A percentile compares a stretch with the other conserved stretches of the same genome.
These are phyloP conservation scores for Cercospora sp. DNA, from an alignment of 2,329 filamentous ascomycete genomes.

Conservation along the genomic window DNA sequence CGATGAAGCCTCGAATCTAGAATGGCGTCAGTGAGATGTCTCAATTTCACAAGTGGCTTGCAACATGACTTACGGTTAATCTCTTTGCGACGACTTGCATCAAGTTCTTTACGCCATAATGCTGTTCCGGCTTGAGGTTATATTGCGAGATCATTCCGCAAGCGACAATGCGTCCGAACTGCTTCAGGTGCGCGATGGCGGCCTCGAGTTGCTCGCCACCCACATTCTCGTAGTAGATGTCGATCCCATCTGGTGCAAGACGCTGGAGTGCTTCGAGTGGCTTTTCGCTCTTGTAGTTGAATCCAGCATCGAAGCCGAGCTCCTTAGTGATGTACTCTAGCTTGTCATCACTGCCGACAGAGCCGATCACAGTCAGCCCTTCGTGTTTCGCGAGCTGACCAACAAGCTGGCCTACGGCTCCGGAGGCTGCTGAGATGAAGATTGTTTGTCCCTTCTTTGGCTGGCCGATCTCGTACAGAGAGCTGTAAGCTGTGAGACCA, in stretches of 20 bases:
- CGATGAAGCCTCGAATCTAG: conserved; percentile 72
- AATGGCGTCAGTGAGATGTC: background rate
- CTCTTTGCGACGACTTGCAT: conserved; percentile 66
- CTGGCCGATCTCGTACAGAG: conserved; percentile 72
- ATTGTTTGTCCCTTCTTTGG: conserved; percentile 78
- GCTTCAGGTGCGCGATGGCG: conserved; percentile 63
- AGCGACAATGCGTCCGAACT: conserved; percentile 64
- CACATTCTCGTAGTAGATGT: conserved; percentile 77
- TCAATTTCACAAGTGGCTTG: background rate
- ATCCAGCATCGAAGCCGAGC: conserved; percentile 70
- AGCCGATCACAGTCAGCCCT: conserved; percentile 76
- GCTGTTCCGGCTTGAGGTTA: conserved; percentile 60
- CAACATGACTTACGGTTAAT: conserved; percentile 44
- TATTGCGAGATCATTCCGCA: conserved; percentile 74
- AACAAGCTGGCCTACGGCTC: conserved; percentile 79
- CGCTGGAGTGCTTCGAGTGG: conserved; percentile 66
- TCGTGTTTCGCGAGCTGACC: conserved; percentile 82
- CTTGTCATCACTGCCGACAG: conserved; percentile 77
- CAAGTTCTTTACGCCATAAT: conserved; percentile 67
- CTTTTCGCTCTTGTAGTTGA: conserved; percentile 87
- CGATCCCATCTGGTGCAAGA: conserved; percentile 73
- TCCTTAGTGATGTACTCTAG: conserved; percentile 70
- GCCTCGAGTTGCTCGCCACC: conserved; percentile 73
- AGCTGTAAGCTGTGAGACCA: conserved; percentile 72
- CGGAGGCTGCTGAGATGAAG: conserved; percentile 76